A percentile compares a stretch with the other conserved stretches of the same genome.
Evolutionary conservation across 768 basidiomycete species (phyloP).

Genomic region (Cystoderma amianthinum): DNA sequence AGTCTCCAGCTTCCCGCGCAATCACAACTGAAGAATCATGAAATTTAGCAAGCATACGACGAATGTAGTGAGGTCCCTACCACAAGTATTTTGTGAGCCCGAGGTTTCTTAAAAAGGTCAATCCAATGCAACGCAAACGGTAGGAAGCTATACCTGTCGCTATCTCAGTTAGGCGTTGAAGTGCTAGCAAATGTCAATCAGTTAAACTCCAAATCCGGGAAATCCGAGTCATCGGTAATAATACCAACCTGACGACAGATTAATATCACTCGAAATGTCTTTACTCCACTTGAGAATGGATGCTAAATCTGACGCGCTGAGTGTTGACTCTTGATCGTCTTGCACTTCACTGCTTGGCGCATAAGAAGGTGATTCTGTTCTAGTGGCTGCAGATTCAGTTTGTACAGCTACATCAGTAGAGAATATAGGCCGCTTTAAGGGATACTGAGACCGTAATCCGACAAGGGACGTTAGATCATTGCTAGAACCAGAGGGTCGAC

Average conservation of each 20-base stretch:
- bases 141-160: constrained; percentile 42
- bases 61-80: constrained; percentile 22
- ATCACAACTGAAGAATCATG: constrained; percentile 46
- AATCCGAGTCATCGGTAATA: no score
- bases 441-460: constrained; percentile 36
- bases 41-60: not conserved
- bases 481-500: constrained; percentile 19
- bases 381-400: constrained; percentile 35
- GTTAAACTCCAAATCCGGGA: no score
- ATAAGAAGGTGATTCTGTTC: constrained; percentile 15
- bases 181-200: no score
- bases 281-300: constrained; percentile 72
- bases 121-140: constrained; percentile 3
- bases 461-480: constrained; percentile 40
- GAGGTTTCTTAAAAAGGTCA: constrained; percentile 41
- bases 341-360: constrained; percentile 22
- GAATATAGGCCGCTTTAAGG: constrained; percentile 49
- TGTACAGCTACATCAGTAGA: constrained; percentile 59
- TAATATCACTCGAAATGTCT: constrained; percentile 69
- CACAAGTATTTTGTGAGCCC: constrained; percentile 58
- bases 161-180: constrained; percentile 67
- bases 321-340: constrained; percentile 50
- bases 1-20: constrained; percentile 63
- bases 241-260: constrained; percentile 50
- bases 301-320: constrained; percentile 55